Evolutionary conservation across 495 filamentous ascomycete species (phyloP).

Genomic region (Penicillium turbatum): DNA sequence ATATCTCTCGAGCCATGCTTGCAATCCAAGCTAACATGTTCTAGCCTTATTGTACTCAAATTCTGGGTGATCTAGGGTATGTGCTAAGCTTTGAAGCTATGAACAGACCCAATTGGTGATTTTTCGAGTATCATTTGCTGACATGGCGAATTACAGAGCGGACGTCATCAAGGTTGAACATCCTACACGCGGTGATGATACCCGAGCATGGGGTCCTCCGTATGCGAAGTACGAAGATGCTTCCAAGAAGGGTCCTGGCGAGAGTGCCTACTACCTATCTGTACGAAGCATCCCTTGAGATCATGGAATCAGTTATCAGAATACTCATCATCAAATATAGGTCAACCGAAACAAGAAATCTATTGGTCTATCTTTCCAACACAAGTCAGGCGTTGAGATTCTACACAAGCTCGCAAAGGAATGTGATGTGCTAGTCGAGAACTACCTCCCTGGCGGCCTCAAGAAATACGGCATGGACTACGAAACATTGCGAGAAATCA

Average conservation of each 20-base stretch:
- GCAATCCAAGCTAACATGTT: constrained; percentile 15
- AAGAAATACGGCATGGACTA: constrained; percentile 91
- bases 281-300: constrained; percentile 45
- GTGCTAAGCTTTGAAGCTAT: constrained; percentile 17
- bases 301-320: not conserved
- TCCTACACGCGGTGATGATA: constrained; percentile 87
- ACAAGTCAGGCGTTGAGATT: constrained; percentile 75
- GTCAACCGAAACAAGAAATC: constrained; percentile 98
- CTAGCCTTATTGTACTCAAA: constrained; percentile 96
- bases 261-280: constrained; percentile 90
- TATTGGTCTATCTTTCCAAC: constrained; percentile 82
- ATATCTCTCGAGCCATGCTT: not conserved
- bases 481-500: constrained; percentile 68
- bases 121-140: not conserved
- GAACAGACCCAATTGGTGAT: not conserved
- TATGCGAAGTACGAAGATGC: constrained; percentile 72
- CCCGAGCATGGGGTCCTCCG: constrained; percentile 92
- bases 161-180: constrained; percentile 98
- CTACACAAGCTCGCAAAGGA: constrained; percentile 77
- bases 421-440: constrained; percentile 93
- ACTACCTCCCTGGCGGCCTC: constrained; percentile 89
- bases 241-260: constrained; percentile 67
- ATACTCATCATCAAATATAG: constrained; percentile 37
- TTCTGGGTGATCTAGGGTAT: constrained; percentile 93
- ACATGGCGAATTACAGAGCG: constrained; percentile 52